Evolutionary conservation across 2,329 filamentous ascomycete genomes (phyloP), one percentile per base, ranked within the genome.

Genomic region (Byssochlamys sp.): DNA sequence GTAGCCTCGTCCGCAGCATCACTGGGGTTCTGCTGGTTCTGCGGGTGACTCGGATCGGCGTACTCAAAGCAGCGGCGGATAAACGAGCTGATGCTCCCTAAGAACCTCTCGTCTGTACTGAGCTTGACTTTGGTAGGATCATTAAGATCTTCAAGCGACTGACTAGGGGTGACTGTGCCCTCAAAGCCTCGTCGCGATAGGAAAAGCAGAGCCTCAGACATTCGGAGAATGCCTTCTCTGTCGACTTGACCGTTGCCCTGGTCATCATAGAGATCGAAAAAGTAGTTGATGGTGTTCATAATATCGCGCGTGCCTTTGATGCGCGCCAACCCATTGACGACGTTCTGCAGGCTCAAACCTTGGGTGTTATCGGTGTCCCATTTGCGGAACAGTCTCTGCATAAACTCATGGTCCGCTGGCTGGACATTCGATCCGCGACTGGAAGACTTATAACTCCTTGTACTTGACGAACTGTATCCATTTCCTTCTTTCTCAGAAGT

Each of bases 11-110:
- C 56, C 53, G 56, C 55, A 12, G 60, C 53, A 25, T 35, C 24
- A 25, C 45, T 51, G n/a, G 52, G 31, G 5, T 66, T 61, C 49
- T 73, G 73, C 59, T 84, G 80, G 61, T 85, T 81, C 69, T 81
- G 80, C 1, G 87, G 85, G 61, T 89, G 87, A 67, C 95, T 92
- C 1, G 94, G 92, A 68, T 99, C 94, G 4, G 94, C 94, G 68
- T 99, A 99, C 73, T 99, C 94, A 63, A 99, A 99, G 73, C 94
- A 99, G 59, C 94, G 84, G 62, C 91, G 83, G 59, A 97, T 99
- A 69, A 99, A 99, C 2, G 91, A 91, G 65, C 90, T 96, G 55
- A 99, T 91, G 61, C 91, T 96, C 60, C 88, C 89, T 27, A 99
- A 77, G 69, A 99, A 97, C 55, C 86, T 84, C 72, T 97, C 94